phyloP scores from a whole-genome alignment of 768 basidiomycete species.

The Mycena latifolia region DNA sequence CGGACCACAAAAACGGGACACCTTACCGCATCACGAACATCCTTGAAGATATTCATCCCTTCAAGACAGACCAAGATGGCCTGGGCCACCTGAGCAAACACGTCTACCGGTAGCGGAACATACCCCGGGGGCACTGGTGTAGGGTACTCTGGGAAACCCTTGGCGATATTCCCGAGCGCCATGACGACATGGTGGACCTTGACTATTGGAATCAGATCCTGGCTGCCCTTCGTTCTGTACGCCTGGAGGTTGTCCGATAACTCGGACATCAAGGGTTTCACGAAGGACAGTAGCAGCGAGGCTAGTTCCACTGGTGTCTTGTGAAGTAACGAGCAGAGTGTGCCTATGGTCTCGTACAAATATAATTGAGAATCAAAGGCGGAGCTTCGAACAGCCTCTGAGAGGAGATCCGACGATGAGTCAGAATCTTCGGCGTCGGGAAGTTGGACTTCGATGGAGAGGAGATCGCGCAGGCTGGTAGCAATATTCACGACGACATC shows the following conservation, averaged over 20 bases:
- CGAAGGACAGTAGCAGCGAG: constrained; percentile 77
- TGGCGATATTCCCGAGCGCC: constrained; percentile 94
- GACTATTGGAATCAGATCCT: constrained; percentile 84
- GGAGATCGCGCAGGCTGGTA: constrained; percentile 79
- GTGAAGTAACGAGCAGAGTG: constrained; percentile 81
- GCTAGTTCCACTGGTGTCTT: constrained; percentile 77
- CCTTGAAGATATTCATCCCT: constrained; percentile 87
- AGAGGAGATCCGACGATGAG: constrained; percentile 66
- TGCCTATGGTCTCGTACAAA: constrained; percentile 93
- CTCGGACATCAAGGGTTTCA: constrained; percentile 85
- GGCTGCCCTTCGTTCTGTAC: constrained; percentile 63
- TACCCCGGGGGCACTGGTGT: constrained; percentile 75
- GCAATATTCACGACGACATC: constrained; percentile 81
- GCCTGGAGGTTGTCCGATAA: constrained; percentile 70
- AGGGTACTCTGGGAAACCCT: constrained; percentile 96
- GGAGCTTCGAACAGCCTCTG: constrained; percentile 83
- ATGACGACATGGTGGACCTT: constrained; percentile 93
- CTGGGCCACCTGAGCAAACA: constrained; percentile 89
- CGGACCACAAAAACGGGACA: constrained; percentile 26
- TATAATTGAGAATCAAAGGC: constrained; percentile 93
- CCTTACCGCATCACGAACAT: constrained; percentile 92
- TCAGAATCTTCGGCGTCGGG: constrained; percentile 84
- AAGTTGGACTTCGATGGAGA: constrained; percentile 80
- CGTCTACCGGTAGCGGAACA: constrained; percentile 76
- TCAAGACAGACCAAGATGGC: constrained; percentile 90